A percentile compares a stretch with the other conserved stretches of the same genome.
Evolutionary conservation across 257 asterid species (phyloP).

Genomic region (Nicotiana obtusifolia): DNA sequence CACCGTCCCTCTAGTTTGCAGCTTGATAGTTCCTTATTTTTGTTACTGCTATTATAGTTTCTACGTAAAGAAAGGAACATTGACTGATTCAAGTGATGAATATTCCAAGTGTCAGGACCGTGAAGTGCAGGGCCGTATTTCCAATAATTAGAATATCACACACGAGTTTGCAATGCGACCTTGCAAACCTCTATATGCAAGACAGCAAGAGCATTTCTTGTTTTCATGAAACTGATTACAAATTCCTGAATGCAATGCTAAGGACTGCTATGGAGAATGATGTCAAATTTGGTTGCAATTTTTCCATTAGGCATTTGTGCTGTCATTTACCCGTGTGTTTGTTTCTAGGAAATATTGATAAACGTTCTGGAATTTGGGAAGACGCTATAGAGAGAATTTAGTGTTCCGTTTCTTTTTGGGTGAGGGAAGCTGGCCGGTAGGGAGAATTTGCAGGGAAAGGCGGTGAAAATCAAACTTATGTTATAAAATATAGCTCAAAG

Average conservation of each 20-base stretch:
- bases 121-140: not conserved
- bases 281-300: not conserved
- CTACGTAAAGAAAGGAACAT: not conserved
- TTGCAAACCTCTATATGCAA: not conserved
- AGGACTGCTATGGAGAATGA: not conserved
- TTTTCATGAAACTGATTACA: not conserved
- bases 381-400: too few species aligned
- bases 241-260: not conserved
- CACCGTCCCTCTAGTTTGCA: not conserved
- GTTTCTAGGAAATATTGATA: not conserved
- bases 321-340: not conserved
- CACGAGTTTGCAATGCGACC: not conserved
- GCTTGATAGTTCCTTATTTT: not conserved
- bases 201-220: not conserved
- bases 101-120: not conserved
- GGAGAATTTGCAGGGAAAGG: not conserved
- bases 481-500: too few species aligned
- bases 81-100: not conserved
- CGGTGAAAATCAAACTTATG: too few species aligned
- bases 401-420: too few species aligned
- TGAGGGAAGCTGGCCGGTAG: not conserved
- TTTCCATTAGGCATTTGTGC: not conserved
- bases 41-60: not conserved
- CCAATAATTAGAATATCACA: not conserved
- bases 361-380: not conserved